Evolutionary conservation across 352 stramenopile genomes (phyloP).

Genomic region (Phytophthora ramorum): DNA sequence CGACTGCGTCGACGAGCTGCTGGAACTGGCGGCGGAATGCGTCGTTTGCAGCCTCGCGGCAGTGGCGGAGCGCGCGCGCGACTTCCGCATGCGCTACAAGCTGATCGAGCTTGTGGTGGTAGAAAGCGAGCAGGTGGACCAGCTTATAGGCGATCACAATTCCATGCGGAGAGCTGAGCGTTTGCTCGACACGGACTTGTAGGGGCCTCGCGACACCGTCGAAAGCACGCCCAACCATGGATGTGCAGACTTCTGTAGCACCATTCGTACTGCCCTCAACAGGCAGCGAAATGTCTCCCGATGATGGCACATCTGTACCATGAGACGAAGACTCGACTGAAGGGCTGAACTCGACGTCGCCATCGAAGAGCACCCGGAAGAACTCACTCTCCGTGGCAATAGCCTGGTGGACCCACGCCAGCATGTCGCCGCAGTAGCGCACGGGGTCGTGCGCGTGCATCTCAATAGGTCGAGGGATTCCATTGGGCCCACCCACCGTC

Average conservation of each 20-base stretch:
- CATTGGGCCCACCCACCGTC: slow-evolving; percentile 73
- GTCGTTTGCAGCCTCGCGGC: slow-evolving; percentile 45
- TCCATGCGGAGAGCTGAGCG: slow-evolving; percentile 53
- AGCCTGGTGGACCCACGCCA: slow-evolving; percentile 89
- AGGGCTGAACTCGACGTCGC: slow-evolving; percentile 50
- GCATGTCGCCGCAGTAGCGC: slow-evolving; percentile 90
- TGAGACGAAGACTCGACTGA: slow-evolving; percentile 1
- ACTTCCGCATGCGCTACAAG: slow-evolving; percentile 50
- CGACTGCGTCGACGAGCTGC: slow-evolving; percentile 54
- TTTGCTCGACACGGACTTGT: slow-evolving; percentile 74
- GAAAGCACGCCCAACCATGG: slow-evolving; percentile 67
- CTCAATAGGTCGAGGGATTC: slow-evolving; percentile 85
- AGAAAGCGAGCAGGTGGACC: slow-evolving; percentile 73
- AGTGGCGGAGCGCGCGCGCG: slow-evolving; percentile 44
- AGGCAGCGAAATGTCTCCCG: not conserved
- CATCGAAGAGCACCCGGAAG: slow-evolving; percentile 79
- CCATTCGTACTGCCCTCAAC: slow-evolving; percentile 3
- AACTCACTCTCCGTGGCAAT: slow-evolving; percentile 87
- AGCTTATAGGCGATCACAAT: slow-evolving; percentile 73
- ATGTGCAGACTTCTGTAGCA: slow-evolving; percentile 28
- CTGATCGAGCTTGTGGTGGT: slow-evolving; percentile 61
- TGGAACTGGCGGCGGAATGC: slow-evolving; percentile 66
- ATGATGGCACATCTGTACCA: not conserved
- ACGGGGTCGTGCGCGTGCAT: slow-evolving; percentile 88
- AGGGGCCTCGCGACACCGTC: slow-evolving; percentile 68